A percentile compares a stretch with the other conserved stretches of the same genome.
phyloP scores from a whole-genome alignment of 805 yeast species.

The Sugiyamaella floridensis region DNA sequence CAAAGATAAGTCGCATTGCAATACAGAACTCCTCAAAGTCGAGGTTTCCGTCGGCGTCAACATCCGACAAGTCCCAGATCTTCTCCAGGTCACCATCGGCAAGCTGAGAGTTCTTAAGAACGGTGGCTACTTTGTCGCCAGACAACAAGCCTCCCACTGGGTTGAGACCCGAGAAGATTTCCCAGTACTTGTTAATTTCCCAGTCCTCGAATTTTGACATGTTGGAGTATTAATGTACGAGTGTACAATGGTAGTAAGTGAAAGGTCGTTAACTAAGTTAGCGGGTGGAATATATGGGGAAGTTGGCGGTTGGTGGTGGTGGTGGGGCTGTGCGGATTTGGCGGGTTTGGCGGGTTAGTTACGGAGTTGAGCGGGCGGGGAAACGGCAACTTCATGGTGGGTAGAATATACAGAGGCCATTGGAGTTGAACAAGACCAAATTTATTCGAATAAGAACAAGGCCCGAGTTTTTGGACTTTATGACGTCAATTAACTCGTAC shows the following conservation, averaged over 20 bases:
- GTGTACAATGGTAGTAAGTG: not conserved
- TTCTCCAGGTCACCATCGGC: slow-evolving; percentile 68
- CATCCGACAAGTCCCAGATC: slow-evolving; percentile 83
- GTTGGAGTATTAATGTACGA: not conserved
- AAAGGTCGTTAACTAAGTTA: no score
- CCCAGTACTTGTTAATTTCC: slow-evolving; percentile 98
- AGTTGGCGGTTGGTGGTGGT: no score
- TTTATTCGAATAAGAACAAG: no score
- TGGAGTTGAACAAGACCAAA: no score
- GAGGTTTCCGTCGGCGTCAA: slow-evolving; percentile 82
- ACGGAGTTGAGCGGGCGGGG: no score
- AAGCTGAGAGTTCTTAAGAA: slow-evolving; percentile 82
- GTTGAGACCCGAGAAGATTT: slow-evolving; percentile 82
- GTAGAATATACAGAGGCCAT: no score
- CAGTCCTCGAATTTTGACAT: slow-evolving; percentile 67
- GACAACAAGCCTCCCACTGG: slow-evolving; percentile 74
- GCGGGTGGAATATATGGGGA: no score
- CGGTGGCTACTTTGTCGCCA: slow-evolving; percentile 80
- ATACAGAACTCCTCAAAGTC: slow-evolving; percentile 98
- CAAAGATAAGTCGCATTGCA: slow-evolving; percentile 93
- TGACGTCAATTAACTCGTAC: no score
- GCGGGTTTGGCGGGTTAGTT: no score
- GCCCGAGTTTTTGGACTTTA: no score
- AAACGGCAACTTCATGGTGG: no score
- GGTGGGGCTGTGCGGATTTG: no score